Evolutionary conservation across 129 eudicot species (phyloP).

Genomic region (Chrysanthemum seticuspe): DNA sequence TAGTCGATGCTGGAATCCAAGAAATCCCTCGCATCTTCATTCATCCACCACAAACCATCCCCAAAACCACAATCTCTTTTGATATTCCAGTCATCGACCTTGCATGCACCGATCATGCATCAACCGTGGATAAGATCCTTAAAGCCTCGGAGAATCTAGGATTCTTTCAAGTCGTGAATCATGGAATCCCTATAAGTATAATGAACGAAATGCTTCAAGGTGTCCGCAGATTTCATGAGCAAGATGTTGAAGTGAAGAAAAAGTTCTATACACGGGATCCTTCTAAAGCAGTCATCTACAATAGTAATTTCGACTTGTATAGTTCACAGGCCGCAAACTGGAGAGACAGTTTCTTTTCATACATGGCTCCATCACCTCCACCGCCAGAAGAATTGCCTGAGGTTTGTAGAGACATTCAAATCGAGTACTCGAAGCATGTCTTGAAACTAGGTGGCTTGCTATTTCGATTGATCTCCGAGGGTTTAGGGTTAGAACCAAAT

Average conservation of each 20-base stretch:
- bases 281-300: conserved; percentile 22
- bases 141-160: conserved; percentile 32
- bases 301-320: conserved; percentile 38
- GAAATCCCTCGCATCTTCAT: too few species aligned
- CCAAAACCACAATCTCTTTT: conserved; percentile 4
- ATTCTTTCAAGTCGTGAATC: conserved; percentile 41
- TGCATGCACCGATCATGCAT: neutral
- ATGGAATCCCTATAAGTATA: conserved; percentile 30
- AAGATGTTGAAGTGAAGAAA: conserved; percentile 44
- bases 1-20: too few species aligned
- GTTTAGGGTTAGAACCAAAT: conserved; percentile 32
- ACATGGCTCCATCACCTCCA: conserved; percentile 33
- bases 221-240: conserved; percentile 38
- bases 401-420: conserved; percentile 36
- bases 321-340: conserved; percentile 37
- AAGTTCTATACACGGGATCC: conserved; percentile 37
- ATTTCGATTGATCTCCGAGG: conserved; percentile 31
- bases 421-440: conserved; percentile 5
- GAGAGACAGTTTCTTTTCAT: conserved; percentile 44
- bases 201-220: conserved; percentile 41
- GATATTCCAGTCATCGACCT: conserved; percentile 30
- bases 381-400: conserved; percentile 39
- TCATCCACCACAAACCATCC: conserved; percentile 4
- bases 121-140: conserved; percentile 17
- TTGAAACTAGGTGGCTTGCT: neutral